Base-by-base conservation (phyloP, 1,284 basidiomycete species). In the Ceratobasidium sp. region DNA sequence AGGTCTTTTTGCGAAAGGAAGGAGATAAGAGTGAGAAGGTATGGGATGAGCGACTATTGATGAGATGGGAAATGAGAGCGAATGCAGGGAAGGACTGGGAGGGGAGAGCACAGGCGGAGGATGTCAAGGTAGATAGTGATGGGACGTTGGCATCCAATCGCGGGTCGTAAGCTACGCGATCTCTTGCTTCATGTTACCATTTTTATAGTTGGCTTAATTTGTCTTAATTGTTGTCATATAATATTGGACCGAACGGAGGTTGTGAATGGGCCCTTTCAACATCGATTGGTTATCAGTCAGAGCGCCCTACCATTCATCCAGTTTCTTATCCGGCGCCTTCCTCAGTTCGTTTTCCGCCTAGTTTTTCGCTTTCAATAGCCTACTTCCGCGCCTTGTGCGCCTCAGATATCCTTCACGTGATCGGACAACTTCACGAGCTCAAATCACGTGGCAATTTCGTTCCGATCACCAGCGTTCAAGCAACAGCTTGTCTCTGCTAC, bases 31-130 rank as follows among this genome's bases (percentile, higher is more conserved):
- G 85, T 1, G 87, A 83, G n/a, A 94, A 92, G 82, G 80, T 82
- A 10, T 94, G 93, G 88, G 92, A 97, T 81, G 90, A 94, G 79
- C 87, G 87, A n/a, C 87, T 89, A 42, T 84, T 97, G 65, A 82
- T 82, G 47, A 85, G 86, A 51, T 97, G 95, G 95, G 94, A 97
- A 82, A 82, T 80, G 71, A 85, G 88, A 77, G 87, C 84, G 47
- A 94, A 95, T 81, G 86, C 83, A 8, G 91, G 91, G 0, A 82
- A 82, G 76, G 83, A 84, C 3, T 97, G 95, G 95, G 84, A 85
- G 31, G 93, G 93, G 3, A 84, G 88, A 63, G 77, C 79, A 28
- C 11, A n/a, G n/a, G 17, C 47, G 8, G 47, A 20, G 17, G 47
- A n/a, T 7, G 5, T 5, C 47, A 51, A 7, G 17, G 7, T 17